phyloP scores from a whole-genome alignment of 2,329 filamentous ascomycete species.

The Trichoderma atroviride region DNA sequence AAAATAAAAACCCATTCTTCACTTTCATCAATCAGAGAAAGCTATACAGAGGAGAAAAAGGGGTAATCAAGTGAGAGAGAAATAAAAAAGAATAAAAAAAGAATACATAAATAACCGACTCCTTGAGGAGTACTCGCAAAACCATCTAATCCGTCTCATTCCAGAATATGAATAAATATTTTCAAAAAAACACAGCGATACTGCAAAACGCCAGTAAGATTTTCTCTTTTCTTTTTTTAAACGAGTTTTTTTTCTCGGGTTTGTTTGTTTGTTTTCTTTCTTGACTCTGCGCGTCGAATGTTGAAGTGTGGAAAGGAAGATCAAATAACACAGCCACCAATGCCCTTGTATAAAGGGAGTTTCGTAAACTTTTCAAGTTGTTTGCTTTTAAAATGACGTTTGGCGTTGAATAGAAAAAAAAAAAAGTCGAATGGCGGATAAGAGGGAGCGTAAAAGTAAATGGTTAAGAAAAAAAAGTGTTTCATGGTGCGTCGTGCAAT shows the following conservation, averaged over 20 bases:
- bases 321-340: constrained; percentile 15
- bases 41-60: background rate
- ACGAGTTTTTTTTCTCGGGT: background rate
- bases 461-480: constrained; percentile 1
- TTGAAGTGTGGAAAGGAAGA: background rate
- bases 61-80: background rate
- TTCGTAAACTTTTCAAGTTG: background rate
- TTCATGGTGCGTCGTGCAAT: constrained; percentile 25
- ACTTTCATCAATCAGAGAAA: background rate
- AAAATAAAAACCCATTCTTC: background rate
- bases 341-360: background rate
- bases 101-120: constrained; percentile 16
- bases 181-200: constrained; percentile 6
- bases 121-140: constrained; percentile 29
- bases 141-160: constrained; percentile 29
- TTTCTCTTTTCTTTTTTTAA: constrained; percentile 1
- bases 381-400: background rate
- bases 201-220: background rate
- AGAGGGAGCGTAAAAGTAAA: background rate
- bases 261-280: background rate
- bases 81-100: no score
- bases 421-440: constrained; percentile 1
- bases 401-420: constrained; percentile 4
- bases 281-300: constrained; percentile 2
- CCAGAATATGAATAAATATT: constrained; percentile 16